Base-by-base conservation (phyloP, 1,139 yeast genomes). In the Wickerhamomyces sp. region DNA sequence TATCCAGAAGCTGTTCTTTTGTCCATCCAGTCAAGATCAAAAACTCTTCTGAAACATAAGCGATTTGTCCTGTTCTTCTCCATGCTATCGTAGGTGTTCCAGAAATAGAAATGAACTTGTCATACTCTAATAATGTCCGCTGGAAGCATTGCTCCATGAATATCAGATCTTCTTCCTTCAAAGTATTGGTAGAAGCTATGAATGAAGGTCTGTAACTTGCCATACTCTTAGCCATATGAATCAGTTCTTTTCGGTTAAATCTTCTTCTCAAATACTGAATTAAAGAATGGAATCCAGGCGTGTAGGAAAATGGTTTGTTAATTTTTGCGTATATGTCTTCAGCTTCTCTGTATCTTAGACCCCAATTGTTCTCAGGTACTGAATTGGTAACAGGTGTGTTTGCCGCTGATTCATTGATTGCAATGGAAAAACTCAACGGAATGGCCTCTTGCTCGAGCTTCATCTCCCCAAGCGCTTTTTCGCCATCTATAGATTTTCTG, bases 61-160 rank as follows among this genome's bases (percentile, higher is more conserved):
- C 94, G 16, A 91, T 85, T 56, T 89, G 96, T 9, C 96, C 96
- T 1, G 96, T 88, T 38, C 97, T 69, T 45, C 98, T 68, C 97
- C 97, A 91, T 6, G 88, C 91, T 19, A 89, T 75, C 0, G 96
- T 88, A 0, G 97, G 97, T 0, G 97, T 89, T 0, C 96, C 96
- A 30, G 89, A 79, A 17, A 83, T 77, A 15, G 78, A 69, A 27
- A 91, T 83, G 55, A 85, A 85, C 55, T 80, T 84, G 46, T 87
- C 93, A 57, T 88, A 91, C 42, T 94, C 95, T 31, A 89, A 62
- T 31, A 91, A 62, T 0, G 97, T 88, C 32, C 98, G 64, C 57
- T 91, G 97, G 62, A 89, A 89, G 50, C 96, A 86, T 61, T 89
- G 94, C 53, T 91, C 98, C 86, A 91, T 88, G 52, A 91, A 91